Conservation (phyloP, 2,329 filamentous ascomycete genomes). For the Botrytis fragariae region DNA sequence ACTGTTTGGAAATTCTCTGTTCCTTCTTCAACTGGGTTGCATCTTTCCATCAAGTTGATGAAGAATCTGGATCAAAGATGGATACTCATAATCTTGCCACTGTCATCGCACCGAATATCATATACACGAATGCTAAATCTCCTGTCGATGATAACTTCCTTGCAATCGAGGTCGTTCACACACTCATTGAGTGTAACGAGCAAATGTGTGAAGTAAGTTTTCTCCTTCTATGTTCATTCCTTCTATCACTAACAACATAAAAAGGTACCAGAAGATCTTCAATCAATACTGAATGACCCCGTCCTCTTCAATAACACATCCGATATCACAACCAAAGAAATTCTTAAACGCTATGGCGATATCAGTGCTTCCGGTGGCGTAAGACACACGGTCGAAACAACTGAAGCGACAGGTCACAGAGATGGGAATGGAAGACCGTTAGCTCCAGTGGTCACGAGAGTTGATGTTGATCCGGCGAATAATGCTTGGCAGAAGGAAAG, state of each 20-base stretch:
- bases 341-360: constrained; percentile 88
- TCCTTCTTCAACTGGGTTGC: constrained; percentile 96
- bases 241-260: constrained; percentile 31
- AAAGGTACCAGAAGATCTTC: constrained; percentile 89
- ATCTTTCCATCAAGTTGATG: constrained; percentile 95
- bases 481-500: constrained; percentile 77
- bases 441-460: constrained; percentile 59
- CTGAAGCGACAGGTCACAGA: constrained; percentile 53
- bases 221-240: neutral
- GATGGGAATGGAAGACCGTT: constrained; percentile 46
- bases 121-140: constrained; percentile 68
- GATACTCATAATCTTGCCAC: constrained; percentile 96
- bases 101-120: constrained; percentile 93
- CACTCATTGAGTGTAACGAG: constrained; percentile 88
- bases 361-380: constrained; percentile 53
- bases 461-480: constrained; percentile 82
- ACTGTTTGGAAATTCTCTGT: constrained; percentile 93
- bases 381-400: constrained; percentile 59
- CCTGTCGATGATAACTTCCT: constrained; percentile 85
- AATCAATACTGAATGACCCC: constrained; percentile 80
- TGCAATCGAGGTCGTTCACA: constrained; percentile 89
- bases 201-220: constrained; percentile 88
- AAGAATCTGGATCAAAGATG: constrained; percentile 98
- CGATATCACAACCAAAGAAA: constrained; percentile 95
- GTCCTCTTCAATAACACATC: constrained; percentile 75